Percentiles rank a stretch among this genome's conserved stretches.
These are phyloP conservation scores for Pyricularia grisea DNA, from an alignment of 2,329 filamentous ascomycete species.

Conservation along the genomic window DNA sequence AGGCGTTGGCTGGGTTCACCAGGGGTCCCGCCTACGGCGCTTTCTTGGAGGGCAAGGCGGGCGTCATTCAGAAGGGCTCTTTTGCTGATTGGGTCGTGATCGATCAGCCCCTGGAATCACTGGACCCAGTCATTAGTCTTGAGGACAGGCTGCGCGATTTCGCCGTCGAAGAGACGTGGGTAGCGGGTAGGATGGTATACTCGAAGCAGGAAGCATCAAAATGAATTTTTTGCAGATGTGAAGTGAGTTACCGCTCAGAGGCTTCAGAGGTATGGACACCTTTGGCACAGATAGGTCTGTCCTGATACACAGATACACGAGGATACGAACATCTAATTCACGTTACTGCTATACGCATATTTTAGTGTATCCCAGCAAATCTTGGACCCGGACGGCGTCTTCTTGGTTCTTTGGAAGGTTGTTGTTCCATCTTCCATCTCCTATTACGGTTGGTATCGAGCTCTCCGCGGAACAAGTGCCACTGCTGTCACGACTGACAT, in stretches of 20 bases:
- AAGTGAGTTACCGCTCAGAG: too few relatives aligned
- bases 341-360: too few relatives aligned
- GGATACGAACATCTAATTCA: too few relatives aligned
- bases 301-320: too few relatives aligned
- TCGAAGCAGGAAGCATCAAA: constrained; percentile 8
- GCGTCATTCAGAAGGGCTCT: constrained; percentile 48
- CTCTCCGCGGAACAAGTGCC: neutral
- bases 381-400: too few relatives aligned
- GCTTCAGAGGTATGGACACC: too few relatives aligned
- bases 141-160: constrained; percentile 41
- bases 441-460: too few relatives aligned
- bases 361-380: too few relatives aligned
- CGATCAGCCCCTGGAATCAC: constrained; percentile 41
- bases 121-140: constrained; percentile 24
- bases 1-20: constrained; percentile 56
- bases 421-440: neutral
- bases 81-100: constrained; percentile 66
- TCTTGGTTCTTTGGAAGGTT: neutral
- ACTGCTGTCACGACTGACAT: neutral
- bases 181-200: constrained; percentile 47
- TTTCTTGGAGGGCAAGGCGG: constrained; percentile 49
- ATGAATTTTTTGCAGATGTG: neutral
- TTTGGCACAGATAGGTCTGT: too few relatives aligned
- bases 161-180: constrained; percentile 58
- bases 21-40: constrained; percentile 41